Evolutionary conservation across 768 basidiomycete genomes (phyloP).

Genomic region (Podaxis sp.): DNA sequence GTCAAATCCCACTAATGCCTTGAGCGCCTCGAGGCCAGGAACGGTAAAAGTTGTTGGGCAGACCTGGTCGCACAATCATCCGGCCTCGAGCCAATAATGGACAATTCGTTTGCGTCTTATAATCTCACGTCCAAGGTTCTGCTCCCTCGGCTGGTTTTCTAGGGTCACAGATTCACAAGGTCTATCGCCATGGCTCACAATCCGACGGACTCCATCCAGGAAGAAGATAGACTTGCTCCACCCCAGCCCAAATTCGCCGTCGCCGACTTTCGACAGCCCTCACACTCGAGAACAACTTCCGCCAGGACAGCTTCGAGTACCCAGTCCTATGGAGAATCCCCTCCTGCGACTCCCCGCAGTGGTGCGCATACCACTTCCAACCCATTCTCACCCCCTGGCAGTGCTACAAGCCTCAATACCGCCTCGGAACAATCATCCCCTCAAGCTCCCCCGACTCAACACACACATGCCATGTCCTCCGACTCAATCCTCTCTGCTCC

Average conservation of each 20-base stretch:
- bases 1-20: slow-evolving; percentile 24
- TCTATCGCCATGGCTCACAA: slow-evolving; percentile 2
- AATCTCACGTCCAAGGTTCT: slow-evolving; percentile 23
- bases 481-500: slow-evolving; percentile 22
- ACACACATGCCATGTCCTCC: slow-evolving; percentile 26
- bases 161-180: slow-evolving; percentile 11
- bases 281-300: slow-evolving; percentile 36
- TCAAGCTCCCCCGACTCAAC: slow-evolving; percentile 17
- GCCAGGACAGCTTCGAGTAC: slow-evolving; percentile 16
- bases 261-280: slow-evolving; percentile 11
- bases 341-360: slow-evolving; percentile 42
- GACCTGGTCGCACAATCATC: slow-evolving; percentile 22
- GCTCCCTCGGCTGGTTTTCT: slow-evolving; percentile 18
- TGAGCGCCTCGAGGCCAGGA: slow-evolving; percentile 28
- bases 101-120: slow-evolving; percentile 24
- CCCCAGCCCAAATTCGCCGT: slow-evolving; percentile 31
- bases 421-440: slow-evolving; percentile 27
- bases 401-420: slow-evolving; percentile 43
- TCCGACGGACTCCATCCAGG: background rate
- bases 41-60: slow-evolving; percentile 28
- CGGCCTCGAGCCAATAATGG: slow-evolving; percentile 24
- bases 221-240: slow-evolving; percentile 27
- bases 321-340: slow-evolving; percentile 33
- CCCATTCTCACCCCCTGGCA: slow-evolving; percentile 54
- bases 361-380: slow-evolving; percentile 32